These are phyloP conservation scores for Microdochium bolleyi DNA, from an alignment of 2,329 filamentous ascomycete genomes.

Conservation along the genomic window DNA sequence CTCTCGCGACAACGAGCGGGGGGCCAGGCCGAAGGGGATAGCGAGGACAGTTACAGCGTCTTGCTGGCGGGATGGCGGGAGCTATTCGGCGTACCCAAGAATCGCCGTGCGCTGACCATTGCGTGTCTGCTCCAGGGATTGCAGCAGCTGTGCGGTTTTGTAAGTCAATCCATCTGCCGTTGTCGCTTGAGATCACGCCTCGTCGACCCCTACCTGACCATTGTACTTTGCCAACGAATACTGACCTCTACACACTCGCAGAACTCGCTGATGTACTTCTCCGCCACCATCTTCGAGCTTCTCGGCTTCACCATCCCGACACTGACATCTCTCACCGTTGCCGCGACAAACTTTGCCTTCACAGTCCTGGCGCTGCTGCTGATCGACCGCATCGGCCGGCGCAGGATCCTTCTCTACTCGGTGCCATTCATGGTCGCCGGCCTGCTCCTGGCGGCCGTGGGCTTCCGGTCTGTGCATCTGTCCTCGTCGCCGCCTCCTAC, in stretches of 20 bases:
- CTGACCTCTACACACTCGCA: constrained; percentile 17
- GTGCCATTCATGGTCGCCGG: constrained; percentile 77
- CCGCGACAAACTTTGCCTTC: constrained; percentile 75
- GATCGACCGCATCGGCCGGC: constrained; percentile 72
- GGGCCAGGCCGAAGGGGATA: constrained; percentile 8
- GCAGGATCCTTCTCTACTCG: constrained; percentile 73
- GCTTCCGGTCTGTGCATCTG: constrained; percentile 60
- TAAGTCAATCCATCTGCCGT: constrained; percentile 28
- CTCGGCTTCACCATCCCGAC: constrained; percentile 74
- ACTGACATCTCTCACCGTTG: constrained; percentile 71
- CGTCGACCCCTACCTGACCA: no score
- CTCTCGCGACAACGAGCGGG: constrained; percentile 16
- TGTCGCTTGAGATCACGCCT: no score
- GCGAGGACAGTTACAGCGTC: constrained; percentile 15
- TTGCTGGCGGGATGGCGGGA: constrained; percentile 43
- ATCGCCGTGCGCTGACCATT: constrained; percentile 70
- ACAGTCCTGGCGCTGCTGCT: constrained; percentile 66
- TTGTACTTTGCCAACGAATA: no score
- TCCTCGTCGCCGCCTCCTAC: constrained; percentile 13
- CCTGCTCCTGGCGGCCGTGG: constrained; percentile 60
- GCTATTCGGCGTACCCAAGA: constrained; percentile 49
- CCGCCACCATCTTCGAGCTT: constrained; percentile 70
- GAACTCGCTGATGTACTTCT: constrained; percentile 92
- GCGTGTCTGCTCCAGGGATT: constrained; percentile 80
- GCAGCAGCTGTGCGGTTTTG: constrained; percentile 83